phyloP scores from a whole-genome alignment of 805 yeast species.

The Candida saitoana region DNA sequence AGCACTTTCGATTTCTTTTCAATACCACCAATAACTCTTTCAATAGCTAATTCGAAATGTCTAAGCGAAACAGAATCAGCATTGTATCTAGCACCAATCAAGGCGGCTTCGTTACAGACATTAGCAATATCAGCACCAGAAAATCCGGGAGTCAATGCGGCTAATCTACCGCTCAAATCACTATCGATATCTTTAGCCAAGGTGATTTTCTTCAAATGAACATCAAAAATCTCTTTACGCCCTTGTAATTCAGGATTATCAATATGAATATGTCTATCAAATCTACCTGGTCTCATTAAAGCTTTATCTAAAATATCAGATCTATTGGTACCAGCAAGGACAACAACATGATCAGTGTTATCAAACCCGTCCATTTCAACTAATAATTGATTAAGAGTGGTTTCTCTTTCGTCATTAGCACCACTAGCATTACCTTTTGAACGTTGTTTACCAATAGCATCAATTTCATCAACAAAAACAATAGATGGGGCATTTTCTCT shows the following conservation, averaged over 20 bases:
- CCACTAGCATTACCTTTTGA: constrained; percentile 73
- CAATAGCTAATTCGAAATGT: constrained; percentile 95
- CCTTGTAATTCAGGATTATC: constrained; percentile 96
- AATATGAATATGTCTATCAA: constrained; percentile 86
- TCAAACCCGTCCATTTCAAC: constrained; percentile 99
- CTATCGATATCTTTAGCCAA: constrained; percentile 43
- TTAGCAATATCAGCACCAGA: constrained; percentile 98
- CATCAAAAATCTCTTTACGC: constrained; percentile 85
- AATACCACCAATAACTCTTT: constrained; percentile 93
- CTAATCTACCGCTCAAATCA: constrained; percentile 75
- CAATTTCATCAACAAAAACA: constrained; percentile 97
- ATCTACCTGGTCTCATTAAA: constrained; percentile 93
- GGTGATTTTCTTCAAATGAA: constrained; percentile 73
- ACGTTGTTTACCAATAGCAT: constrained; percentile 95
- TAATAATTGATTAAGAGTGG: constrained; percentile 88
- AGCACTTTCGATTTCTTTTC: constrained; percentile 85
- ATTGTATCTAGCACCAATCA: constrained; percentile 87
- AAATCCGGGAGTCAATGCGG: constrained; percentile 96
- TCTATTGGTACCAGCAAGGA: constrained; percentile 95
- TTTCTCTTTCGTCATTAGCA: constrained; percentile 94
- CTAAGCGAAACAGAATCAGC: constrained; percentile 62
- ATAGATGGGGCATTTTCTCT: constrained; percentile 93
- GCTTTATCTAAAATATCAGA: constrained; percentile 93
- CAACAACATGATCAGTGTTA: constrained; percentile 88
- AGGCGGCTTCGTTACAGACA: constrained; percentile 94